Conservation (phyloP, 2,329 filamentous ascomycete genomes). For the Fusarium tupiense region DNA sequence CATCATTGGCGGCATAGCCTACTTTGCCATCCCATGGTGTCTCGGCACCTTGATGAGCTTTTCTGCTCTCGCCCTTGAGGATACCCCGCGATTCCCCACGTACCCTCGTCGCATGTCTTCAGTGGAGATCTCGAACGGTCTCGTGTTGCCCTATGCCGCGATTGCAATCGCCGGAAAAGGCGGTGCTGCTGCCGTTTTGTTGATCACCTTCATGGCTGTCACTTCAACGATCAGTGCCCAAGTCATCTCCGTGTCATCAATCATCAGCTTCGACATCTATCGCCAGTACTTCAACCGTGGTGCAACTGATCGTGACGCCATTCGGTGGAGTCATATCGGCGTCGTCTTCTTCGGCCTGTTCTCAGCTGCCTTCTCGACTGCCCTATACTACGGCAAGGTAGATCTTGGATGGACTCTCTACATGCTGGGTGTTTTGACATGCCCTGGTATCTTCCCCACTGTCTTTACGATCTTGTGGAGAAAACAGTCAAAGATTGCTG, state of each 20-base stretch:
- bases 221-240: conserved; percentile 66
- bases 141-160: conserved; percentile 76
- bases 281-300: conserved; percentile 58
- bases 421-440: conserved; percentile 63
- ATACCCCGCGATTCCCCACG: conserved; percentile 61
- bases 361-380: conserved; percentile 61
- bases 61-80: conserved; percentile 58
- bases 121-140: conserved; percentile 71
- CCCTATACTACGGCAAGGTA: conserved; percentile 63
- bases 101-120: conserved; percentile 65
- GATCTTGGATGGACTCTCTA: conserved; percentile 65
- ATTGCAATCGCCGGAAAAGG: conserved; percentile 75
- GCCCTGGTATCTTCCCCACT: conserved; percentile 64
- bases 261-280: conserved; percentile 65
- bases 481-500: conserved; percentile 58
- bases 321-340: conserved; percentile 61
- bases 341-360: conserved; percentile 63
- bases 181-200: conserved; percentile 72
- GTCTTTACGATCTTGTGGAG: conserved; percentile 63
- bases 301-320: conserved; percentile 59
- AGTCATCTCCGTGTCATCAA: conserved; percentile 63
- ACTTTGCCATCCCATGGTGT: conserved; percentile 64
- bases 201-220: conserved; percentile 82
- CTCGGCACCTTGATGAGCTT: conserved; percentile 62
- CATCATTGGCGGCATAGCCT: conserved; percentile 62